These are phyloP conservation scores for Manihot esculenta DNA, from an alignment of 441 rosid genomes.

Conservation along the genomic window DNA sequence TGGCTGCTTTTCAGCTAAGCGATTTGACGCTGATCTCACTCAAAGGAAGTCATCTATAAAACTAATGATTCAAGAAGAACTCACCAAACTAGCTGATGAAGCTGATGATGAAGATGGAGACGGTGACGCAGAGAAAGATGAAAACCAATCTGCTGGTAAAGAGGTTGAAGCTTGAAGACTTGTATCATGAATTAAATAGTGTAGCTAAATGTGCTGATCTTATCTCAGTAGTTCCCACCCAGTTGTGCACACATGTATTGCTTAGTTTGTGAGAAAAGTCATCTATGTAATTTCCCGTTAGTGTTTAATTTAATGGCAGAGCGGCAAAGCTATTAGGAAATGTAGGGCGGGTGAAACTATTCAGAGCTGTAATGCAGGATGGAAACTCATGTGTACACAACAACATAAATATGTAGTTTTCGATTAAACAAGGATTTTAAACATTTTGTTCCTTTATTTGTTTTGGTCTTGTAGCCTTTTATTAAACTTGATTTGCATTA, in stretches of 20 bases:
- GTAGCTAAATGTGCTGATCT: constrained; percentile 22
- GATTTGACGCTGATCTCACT: constrained; percentile 50
- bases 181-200: constrained; percentile 23
- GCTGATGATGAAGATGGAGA: constrained; percentile 72
- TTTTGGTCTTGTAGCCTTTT: neutral
- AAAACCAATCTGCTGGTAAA: constrained; percentile 35
- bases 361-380: constrained; percentile 21
- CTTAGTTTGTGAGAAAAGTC: constrained; percentile 27
- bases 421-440: constrained; percentile 18
- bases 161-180: constrained; percentile 53
- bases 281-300: constrained; percentile 36
- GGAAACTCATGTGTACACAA: constrained; percentile 30
- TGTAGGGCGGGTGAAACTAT: too few relatives aligned
- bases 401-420: too few relatives aligned
- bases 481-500: neutral
- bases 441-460: neutral
- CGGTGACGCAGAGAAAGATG: constrained; percentile 55
- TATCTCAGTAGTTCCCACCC: constrained; percentile 1
- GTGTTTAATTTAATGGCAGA: constrained; percentile 28
- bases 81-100: constrained; percentile 82
- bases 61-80: constrained; percentile 85
- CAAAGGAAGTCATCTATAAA: constrained; percentile 72
- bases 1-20: constrained; percentile 45
- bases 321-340: constrained; percentile 17
- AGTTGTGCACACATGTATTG: constrained; percentile 22